Evolutionary conservation across 371 early-diverging fungal species (phyloP).

Genomic region (Massospora cicadina): DNA sequence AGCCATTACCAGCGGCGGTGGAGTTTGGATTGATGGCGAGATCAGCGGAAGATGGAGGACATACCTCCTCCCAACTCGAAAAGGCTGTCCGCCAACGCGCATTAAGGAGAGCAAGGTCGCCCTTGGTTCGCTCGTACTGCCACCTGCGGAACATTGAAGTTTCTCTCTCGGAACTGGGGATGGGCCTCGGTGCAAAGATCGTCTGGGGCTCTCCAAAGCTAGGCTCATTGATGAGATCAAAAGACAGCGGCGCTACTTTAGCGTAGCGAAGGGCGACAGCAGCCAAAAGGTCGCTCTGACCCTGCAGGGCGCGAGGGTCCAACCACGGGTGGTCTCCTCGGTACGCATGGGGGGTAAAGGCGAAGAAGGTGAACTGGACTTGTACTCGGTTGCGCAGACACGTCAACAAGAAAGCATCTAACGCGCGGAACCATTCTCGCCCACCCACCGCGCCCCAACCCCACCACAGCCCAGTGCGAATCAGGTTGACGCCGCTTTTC

Average conservation of each 20-base stretch:
- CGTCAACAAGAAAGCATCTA: conserved; percentile 1
- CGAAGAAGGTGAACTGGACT: conserved; percentile 1
- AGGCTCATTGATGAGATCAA: conserved; percentile 9
- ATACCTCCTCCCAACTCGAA: not conserved
- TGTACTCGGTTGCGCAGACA: not conserved
- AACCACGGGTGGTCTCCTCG: not conserved
- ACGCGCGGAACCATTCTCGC: not conserved
- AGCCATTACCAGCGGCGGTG: not conserved
- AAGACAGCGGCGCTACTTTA: not conserved
- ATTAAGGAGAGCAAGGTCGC: not conserved
- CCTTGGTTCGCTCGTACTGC: not conserved
- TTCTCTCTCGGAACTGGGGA: not conserved
- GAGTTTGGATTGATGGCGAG: not conserved
- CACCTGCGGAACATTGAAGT: not conserved
- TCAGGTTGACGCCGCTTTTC: not conserved
- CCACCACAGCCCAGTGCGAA: conserved; percentile 10
- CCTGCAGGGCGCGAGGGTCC: not conserved
- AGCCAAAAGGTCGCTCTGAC: not conserved
- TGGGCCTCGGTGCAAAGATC: not conserved
- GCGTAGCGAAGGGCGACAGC: not conserved
- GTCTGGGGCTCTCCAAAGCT: not conserved
- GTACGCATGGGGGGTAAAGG: not conserved
- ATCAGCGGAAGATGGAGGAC: not conserved
- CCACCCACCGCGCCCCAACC: not conserved
- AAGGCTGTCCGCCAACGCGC: not conserved